Percentiles rank a stretch among this genome's conserved stretches.
Conservation (phyloP, 2,329 filamentous ascomycete species). For the Mycosphaerella sp. region DNA sequence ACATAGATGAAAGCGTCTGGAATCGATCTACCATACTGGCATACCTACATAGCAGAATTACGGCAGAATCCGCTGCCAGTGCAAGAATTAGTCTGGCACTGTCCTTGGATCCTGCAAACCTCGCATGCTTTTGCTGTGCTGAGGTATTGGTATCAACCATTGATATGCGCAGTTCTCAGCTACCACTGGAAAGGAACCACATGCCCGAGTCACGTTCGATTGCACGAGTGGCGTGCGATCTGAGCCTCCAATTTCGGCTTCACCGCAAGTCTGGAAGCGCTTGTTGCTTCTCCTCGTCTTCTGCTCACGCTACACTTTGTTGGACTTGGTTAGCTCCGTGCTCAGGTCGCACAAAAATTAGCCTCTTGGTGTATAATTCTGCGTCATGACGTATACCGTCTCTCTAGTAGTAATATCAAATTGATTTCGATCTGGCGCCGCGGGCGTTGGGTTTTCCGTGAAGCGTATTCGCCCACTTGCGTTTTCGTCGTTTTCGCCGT, state of each 20-base stretch:
- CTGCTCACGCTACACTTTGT: neutral
- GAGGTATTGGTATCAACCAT: too few species aligned
- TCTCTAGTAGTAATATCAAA: neutral
- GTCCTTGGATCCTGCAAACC: neutral
- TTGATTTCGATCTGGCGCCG: neutral
- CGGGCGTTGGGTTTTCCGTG: neutral
- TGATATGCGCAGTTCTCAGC: too few species aligned
- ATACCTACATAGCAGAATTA: too few species aligned
- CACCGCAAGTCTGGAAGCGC: too few species aligned
- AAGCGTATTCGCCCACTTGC: too few species aligned
- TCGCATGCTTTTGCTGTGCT: too few species aligned
- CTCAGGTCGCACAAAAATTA: neutral
- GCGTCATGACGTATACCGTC: neutral
- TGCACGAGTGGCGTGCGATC: neutral
- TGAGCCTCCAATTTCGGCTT: too few species aligned
- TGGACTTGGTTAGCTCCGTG: neutral
- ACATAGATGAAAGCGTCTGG: neutral
- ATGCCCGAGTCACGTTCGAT: too few species aligned
- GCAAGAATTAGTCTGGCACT: neutral
- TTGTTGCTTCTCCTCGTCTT: neutral
- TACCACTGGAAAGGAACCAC: too few species aligned
- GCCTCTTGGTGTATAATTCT: neutral
- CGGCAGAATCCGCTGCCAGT: too few species aligned
- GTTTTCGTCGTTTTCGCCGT: neutral
- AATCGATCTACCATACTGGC: neutral